phyloP scores from a whole-genome alignment of 176 grass and related monocot genomes.

The Ensete glaucum region DNA sequence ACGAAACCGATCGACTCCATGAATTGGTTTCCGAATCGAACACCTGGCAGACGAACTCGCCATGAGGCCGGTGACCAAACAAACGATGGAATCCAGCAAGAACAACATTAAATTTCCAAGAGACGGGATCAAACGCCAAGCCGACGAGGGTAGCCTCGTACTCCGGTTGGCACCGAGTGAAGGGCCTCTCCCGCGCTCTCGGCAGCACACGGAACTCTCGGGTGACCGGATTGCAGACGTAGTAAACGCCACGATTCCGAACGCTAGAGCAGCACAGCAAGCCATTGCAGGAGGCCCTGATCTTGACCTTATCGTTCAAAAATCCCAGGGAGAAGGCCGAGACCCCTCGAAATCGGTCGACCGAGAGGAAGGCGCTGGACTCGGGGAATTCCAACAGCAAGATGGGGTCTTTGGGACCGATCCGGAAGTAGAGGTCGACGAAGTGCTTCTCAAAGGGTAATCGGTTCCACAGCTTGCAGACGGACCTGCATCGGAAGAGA shows the following conservation, averaged over 20 bases:
- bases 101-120: conserved; percentile 34
- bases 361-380: conserved; percentile 6
- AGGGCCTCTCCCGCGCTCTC: conserved; percentile 29
- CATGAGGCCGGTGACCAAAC: conserved; percentile 27
- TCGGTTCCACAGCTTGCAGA: conserved; percentile 32
- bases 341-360: conserved; percentile 14
- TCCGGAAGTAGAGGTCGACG: conserved; percentile 26
- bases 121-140: conserved; percentile 24
- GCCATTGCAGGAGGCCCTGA: conserved; percentile 40
- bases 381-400: conserved; percentile 29
- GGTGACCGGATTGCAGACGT: conserved; percentile 42
- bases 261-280: conserved; percentile 37
- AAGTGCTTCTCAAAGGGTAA: conserved; percentile 32
- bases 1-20: conserved; percentile 32
- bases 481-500: conserved; percentile 37
- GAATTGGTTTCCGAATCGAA: conserved; percentile 29
- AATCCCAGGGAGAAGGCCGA: conserved; percentile 27
- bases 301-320: conserved; percentile 35
- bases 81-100: conserved; percentile 39
- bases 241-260: conserved; percentile 36
- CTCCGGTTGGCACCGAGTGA: conserved; percentile 37
- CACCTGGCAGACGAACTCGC: conserved; percentile 42
- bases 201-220: conserved; percentile 36
- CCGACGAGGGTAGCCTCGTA: conserved; percentile 43
- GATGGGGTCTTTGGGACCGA: conserved; percentile 13